Evolutionary conservation across 2,329 filamentous ascomycete genomes (phyloP), one percentile per base, ranked within the genome.

Genomic region (Davidsoniella eucalypti): DNA sequence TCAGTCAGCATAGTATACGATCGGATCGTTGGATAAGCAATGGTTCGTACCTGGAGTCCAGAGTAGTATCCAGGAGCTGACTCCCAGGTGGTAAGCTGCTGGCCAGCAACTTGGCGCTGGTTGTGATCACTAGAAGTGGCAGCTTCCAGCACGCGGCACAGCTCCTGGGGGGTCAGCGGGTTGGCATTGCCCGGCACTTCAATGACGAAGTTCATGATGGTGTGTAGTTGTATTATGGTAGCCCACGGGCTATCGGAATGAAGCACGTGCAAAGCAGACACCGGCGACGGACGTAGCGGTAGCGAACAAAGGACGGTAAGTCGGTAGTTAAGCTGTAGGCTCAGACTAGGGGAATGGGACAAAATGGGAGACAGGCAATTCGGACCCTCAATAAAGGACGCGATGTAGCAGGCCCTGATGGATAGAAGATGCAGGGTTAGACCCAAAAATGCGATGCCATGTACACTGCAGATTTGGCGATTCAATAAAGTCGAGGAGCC

Each of bases 171-270:
- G 53, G 65, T 78, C 55, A 88, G 68, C 50, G 84, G 83, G 57
- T 73, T 87, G 42, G 87, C 82, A 67, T 92, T 87, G 56, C 84
- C 87, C 5, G 84, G 75, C 53, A 87, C 79, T 67, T 94, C 87
- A 61, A 93, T 78, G 54, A 75, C 66, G 63, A 81, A 81, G 61
- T 71, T 76, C 82, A 86, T 86, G 59, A 54, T 61, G 18, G 18
- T 44, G 21, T 10, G 33, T 25, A 23, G 21, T 23, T 23, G 5
- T 23, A 23, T 18, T 38, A 21, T 36, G 26, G 21, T 39, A 38
- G 9, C 29, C 2, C 36, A n/a, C n/a, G 18, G 43, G 29, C 23
- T 45, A 49, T 48, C 33, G 14, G n/a, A 10, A 17, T 41, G 8
- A 10, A 23, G 21, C 21, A 23, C 21, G 21, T 21, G 26, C 44